Evolutionary conservation across 371 early-diverging fungal species (phyloP), one percentile per base, ranked within the genome.

Genomic region (Mortierella sp.): DNA sequence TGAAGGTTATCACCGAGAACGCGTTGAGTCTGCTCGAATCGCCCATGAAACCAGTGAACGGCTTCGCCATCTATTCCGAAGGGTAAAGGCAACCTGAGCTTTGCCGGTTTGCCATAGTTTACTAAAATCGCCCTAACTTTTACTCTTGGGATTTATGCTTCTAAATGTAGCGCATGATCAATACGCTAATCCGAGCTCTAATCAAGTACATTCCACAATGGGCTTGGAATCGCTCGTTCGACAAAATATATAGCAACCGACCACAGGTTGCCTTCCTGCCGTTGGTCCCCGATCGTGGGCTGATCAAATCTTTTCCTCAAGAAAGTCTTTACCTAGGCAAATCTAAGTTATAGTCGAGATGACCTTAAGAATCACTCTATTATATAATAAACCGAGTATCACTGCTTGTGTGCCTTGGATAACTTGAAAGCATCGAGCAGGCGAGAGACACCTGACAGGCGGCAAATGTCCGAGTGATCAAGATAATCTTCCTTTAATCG

Each of bases 251-350:
- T 52, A 45, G 65, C 45, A 58, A 70, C 26, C 51, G 67, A 3
- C 67, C 76, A 10, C 76, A 70, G 20, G 68, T 71, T 30, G 45
- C 52, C 14, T 71, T 76, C 40, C 51, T 76, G 18, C 68, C 67
- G 9, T 24, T 10, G 2, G 32, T 62, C 20, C 52, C 66, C 12
- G 52, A 64, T 6, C 55, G 52, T 6, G 68, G 77, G 3, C 14
- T 43, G 0, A 37, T 67, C 51, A 71, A 63, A 18, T 47, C 67
- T 1, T 51, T 66, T 8, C 54, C 52, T 8, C 72, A 71, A 45
- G 35, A 40, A 18, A 69, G 64, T 39, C 64, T 74, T 59, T 12
- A 60, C 20, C 22, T 47, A 4, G 30, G 30, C 20, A 2, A 12
- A 52, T 52, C 52, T 52, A 24, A 52, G 1, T 4, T 52, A 18